A percentile compares a stretch with the other conserved stretches of the same genome.
These are phyloP conservation scores for Citrus hindsii DNA, from an alignment of 345 rosid genomes.

Conservation along the genomic window DNA sequence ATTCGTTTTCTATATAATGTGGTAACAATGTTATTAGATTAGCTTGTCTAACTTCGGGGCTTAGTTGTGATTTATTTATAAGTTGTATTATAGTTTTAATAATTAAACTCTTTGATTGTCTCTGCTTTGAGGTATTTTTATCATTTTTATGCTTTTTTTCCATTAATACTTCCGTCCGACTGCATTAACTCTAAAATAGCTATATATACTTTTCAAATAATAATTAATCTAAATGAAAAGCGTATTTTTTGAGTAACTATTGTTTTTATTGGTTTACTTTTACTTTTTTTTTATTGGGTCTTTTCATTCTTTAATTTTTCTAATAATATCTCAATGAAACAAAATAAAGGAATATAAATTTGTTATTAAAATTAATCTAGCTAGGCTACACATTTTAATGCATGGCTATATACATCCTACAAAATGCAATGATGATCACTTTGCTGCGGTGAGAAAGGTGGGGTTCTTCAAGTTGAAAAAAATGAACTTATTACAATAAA, in stretches of 20 bases:
- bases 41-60: too few species aligned
- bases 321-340: not conserved
- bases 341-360: not conserved
- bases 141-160: not conserved
- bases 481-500: conserved; percentile 1
- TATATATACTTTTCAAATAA: too few species aligned
- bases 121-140: too few species aligned
- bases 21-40: not conserved
- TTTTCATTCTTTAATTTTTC: not conserved
- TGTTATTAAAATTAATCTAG: not conserved
- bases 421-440: conserved; percentile 2
- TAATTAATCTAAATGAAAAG: not conserved
- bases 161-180: too few species aligned
- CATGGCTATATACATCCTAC: conserved; percentile 13
- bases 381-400: not conserved
- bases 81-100: not conserved
- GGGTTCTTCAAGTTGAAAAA: conserved; percentile 9
- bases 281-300: not conserved
- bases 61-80: too few species aligned
- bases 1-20: too few species aligned
- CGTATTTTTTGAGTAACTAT: too few species aligned
- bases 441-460: conserved; percentile 15
- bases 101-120: not conserved
- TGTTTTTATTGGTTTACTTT: too few species aligned
- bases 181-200: too few species aligned